Evolutionary conservation across 2,329 filamentous ascomycete species (phyloP), one percentile per base, ranked within the genome.

Genomic region (Fusarium sp.): DNA sequence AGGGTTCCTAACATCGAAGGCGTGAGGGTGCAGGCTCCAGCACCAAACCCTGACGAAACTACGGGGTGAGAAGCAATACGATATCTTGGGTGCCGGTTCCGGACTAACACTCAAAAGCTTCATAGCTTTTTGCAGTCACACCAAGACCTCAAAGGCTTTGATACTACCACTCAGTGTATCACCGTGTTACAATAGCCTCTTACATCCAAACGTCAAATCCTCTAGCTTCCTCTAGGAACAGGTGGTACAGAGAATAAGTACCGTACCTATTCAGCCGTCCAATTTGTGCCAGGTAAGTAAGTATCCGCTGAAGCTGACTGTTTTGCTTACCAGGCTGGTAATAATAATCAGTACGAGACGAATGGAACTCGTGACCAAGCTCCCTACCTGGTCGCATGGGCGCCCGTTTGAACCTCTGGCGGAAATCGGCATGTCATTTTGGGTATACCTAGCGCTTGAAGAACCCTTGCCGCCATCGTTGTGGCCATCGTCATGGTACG

Each of bases 291-390:
- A 67, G 50, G 41, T 33, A 68, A 61, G 41, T 41, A 39, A 29
- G 54, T 43, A 43, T 39, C 35, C 52, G 54, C 37, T 52, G 43
- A 74, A 62, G n/a, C 33, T 37, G 45, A 27, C 24, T 69, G 61
- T 64, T 56, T 72, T 72, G 58, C n/a, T 69, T 65, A 74, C 71
- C 45, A 48, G 61, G 50, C 72, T 41, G 61, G 64, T 43, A 72
- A 74, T 69, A 29, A 59, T 43, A 72, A 74, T 69, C 33, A 59
- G 39, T 59, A 69, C 68, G 68, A 72, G 64, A n/a, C 31, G 29
- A 24, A 56, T 62, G 37, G 52, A 27, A 24, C 43, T 52, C 13
- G 27, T 22, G 20, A 9, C 20, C 57, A 16, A 60, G 39, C 31
- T 54, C 41, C 60, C 7, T 41, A 33, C 37, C 24, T 27, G 24